A percentile compares a stretch with the other conserved stretches of the same genome.
Conservation (phyloP, 1,284 basidiomycete species). For the Bjerkandera adusta region DNA sequence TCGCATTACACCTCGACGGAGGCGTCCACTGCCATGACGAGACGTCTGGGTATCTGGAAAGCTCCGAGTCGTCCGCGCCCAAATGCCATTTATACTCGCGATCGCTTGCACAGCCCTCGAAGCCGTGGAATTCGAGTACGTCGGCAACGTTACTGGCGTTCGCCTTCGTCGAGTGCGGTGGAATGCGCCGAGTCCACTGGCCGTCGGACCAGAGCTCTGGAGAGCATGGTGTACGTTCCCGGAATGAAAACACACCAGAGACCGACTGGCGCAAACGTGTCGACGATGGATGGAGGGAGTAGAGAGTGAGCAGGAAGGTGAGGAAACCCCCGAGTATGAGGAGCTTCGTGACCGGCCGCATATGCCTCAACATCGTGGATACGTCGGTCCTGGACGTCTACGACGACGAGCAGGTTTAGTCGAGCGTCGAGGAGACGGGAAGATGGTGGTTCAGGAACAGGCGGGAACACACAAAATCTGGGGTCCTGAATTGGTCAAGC, state of each 20-base stretch:
- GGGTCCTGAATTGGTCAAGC: too few relatives aligned
- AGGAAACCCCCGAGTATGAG: constrained; percentile 12
- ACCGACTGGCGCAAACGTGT: constrained; percentile 2
- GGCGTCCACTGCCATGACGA: constrained; percentile 50
- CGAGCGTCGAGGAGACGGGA: too few relatives aligned
- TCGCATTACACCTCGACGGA: constrained; percentile 34
- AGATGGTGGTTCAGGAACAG: too few relatives aligned
- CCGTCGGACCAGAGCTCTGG: constrained; percentile 43
- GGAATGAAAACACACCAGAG: constrained; percentile 1
- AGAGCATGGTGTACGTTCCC: constrained; percentile 31
- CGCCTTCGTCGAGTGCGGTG: not conserved
- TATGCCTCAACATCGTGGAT: too few relatives aligned
- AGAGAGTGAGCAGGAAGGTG: constrained; percentile 16
- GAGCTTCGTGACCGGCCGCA: too few relatives aligned
- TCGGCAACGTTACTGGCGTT: constrained; percentile 26
- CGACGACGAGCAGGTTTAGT: too few relatives aligned
- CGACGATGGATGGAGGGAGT: constrained; percentile 11
- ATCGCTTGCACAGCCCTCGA: constrained; percentile 55
- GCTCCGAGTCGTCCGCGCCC: constrained; percentile 42
- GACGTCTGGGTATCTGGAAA: constrained; percentile 45
- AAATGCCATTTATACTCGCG: constrained; percentile 59
- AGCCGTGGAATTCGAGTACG: constrained; percentile 44
- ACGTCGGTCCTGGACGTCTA: too few relatives aligned
- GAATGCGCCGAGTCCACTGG: constrained; percentile 32
- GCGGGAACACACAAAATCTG: too few relatives aligned